A percentile compares a stretch with the other conserved stretches of the same genome.
These are phyloP conservation scores for Cladosporium phlei DNA, from an alignment of 2,329 filamentous ascomycete genomes.

Conservation along the genomic window DNA sequence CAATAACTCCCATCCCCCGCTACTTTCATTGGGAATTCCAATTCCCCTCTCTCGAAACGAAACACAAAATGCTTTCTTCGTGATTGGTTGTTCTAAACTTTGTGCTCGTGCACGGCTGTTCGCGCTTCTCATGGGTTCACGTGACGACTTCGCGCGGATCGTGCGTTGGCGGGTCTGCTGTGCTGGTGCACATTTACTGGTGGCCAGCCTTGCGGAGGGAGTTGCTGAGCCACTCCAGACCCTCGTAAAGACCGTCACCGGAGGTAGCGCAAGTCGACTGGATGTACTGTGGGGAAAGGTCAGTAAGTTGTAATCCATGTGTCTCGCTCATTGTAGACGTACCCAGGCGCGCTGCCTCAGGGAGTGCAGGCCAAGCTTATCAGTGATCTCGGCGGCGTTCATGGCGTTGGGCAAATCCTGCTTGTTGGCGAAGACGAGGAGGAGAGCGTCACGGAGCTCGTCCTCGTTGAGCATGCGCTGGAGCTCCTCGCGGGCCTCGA, in stretches of 20 bases:
- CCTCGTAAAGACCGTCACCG: slow-evolving; percentile 98
- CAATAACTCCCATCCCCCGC: slow-evolving; percentile 5
- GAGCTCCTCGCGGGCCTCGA: slow-evolving; percentile 87
- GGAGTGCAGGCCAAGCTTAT: slow-evolving; percentile 99
- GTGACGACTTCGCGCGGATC: slow-evolving; percentile 9
- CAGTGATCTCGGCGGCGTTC: slow-evolving; percentile 99
- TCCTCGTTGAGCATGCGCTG: slow-evolving; percentile 97
- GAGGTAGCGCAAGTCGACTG: slow-evolving; percentile 99
- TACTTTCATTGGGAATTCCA: neutral
- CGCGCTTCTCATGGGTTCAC: slow-evolving; percentile 10
- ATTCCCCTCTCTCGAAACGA: neutral
- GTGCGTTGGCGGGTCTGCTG: slow-evolving; percentile 11
- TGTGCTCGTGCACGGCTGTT: neutral
- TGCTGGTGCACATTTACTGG: slow-evolving; percentile 32
- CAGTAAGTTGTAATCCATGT: neutral
- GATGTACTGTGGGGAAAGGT: slow-evolving; percentile 63
- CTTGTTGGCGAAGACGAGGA: slow-evolving; percentile 98
- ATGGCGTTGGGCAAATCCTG: slow-evolving; percentile 96
- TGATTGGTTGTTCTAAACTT: slow-evolving; percentile 10
- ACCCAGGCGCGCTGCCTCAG: slow-evolving; percentile 98
- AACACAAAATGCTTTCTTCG: slow-evolving; percentile 11
- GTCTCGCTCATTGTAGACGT: slow-evolving; percentile 42
- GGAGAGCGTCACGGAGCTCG: slow-evolving; percentile 91
- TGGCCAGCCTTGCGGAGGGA: slow-evolving; percentile 51
- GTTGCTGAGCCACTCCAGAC: slow-evolving; percentile 66